These are phyloP conservation scores for Cyclanthera cordifolia DNA, from an alignment of 306 rosid species.

Conservation along the genomic window DNA sequence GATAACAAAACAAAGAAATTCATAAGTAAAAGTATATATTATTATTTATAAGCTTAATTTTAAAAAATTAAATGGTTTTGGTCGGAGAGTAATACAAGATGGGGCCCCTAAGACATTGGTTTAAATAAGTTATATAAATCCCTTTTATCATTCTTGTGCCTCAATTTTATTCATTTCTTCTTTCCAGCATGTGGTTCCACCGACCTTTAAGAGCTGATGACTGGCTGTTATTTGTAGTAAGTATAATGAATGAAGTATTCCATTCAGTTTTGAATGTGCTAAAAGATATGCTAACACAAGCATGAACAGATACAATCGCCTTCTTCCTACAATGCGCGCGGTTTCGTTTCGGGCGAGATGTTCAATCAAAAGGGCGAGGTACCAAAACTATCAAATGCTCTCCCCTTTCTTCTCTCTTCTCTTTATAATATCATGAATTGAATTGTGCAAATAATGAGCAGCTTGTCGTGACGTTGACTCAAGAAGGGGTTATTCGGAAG, in stretches of 20 bases:
- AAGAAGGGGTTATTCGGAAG: constrained; percentile 66
- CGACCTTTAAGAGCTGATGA: constrained; percentile 81
- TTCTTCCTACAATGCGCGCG: constrained; percentile 48
- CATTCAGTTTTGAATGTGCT: constrained; percentile 1
- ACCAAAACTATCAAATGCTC: background rate
- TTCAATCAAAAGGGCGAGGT: constrained; percentile 88
- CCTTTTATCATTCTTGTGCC: no score
- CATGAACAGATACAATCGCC: constrained; percentile 47
- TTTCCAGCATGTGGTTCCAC: constrained; percentile 82
- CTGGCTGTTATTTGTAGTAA: constrained; percentile 72
- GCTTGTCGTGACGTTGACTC: constrained; percentile 50
- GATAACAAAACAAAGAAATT: no score
- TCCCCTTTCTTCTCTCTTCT: background rate
- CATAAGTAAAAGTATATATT: no score
- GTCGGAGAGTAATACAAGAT: no score
- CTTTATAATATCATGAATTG: constrained; percentile 7
- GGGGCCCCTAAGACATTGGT: no score
- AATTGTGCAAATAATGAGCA: constrained; percentile 17
- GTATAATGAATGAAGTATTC: constrained; percentile 14
- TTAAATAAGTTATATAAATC: no score
- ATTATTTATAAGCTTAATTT: no score
- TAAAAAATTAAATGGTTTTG: no score
- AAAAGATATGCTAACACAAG: constrained; percentile 18
- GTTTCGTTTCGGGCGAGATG: constrained; percentile 60
- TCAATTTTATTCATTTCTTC: background rate